phyloP scores from a whole-genome alignment of 129 eudicot genomes.

The Heracleum sosnowskyi region DNA sequence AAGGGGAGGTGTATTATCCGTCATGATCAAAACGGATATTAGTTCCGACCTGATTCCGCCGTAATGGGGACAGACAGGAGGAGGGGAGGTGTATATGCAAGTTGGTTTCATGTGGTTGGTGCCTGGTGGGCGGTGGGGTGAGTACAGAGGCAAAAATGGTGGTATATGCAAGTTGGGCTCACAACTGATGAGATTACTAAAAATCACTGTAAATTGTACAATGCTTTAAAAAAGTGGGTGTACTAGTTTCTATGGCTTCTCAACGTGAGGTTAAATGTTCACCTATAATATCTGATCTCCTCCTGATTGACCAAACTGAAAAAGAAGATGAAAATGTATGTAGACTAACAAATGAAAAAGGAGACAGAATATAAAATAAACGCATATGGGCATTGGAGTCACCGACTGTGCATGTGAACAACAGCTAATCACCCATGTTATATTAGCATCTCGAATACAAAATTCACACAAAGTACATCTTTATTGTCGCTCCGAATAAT shows the following conservation, averaged over 20 bases:
- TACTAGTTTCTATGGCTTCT: neutral
- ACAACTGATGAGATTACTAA: neutral
- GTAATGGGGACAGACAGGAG: no score
- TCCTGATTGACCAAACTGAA: neutral
- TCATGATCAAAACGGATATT: no score
- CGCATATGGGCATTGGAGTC: neutral
- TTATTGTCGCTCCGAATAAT: slow-evolving; percentile 1
- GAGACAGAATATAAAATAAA: neutral
- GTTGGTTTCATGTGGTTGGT: neutral
- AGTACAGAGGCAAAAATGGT: neutral
- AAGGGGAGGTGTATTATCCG: no score
- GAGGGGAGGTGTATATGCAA: neutral
- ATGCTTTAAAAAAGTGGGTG: neutral
- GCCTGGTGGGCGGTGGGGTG: neutral
- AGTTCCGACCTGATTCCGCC: neutral
- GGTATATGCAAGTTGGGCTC: neutral
- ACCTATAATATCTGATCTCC: slow-evolving; percentile 1
- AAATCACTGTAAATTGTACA: neutral
- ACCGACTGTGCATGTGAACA: slow-evolving; percentile 1
- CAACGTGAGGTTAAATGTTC: neutral
- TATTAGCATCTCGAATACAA: neutral
- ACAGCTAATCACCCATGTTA: slow-evolving; percentile 6
- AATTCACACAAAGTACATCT: neutral
- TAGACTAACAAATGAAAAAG: neutral
- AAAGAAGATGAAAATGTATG: neutral